Percentiles rank a stretch among this genome's conserved stretches.
These are phyloP conservation scores for Nowakowskiella sp. DNA, from an alignment of 192 early-diverging fungal genomes.

Conservation along the genomic window DNA sequence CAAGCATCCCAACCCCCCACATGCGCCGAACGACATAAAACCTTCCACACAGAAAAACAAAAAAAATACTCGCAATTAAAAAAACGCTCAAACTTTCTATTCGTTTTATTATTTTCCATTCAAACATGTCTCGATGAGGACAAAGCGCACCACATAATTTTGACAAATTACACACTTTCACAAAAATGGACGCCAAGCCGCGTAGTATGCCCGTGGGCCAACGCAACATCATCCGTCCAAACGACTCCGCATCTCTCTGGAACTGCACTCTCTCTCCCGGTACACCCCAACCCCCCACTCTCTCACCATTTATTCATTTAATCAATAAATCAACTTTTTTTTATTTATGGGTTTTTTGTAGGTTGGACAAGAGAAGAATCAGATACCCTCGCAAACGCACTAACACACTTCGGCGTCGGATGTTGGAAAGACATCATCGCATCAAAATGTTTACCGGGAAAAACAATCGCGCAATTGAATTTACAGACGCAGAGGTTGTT, in stretches of 20 bases:
- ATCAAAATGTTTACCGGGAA: constrained; percentile 78
- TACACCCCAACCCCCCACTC: constrained; percentile 14
- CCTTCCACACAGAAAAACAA: no score
- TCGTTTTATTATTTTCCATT: no score
- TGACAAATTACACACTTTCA: no score
- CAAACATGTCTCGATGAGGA: no score
- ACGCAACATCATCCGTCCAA: constrained; percentile 82
- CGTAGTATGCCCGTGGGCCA: constrained; percentile 85
- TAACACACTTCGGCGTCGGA: constrained; percentile 86
- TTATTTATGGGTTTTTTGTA: constrained; percentile 9
- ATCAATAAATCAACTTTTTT: not conserved
- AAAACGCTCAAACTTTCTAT: no score
- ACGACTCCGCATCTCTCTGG: constrained; percentile 91
- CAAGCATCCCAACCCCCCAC: no score
- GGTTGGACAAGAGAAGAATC: constrained; percentile 85
- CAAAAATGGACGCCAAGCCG: constrained; percentile 49
- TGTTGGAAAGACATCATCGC: constrained; percentile 97
- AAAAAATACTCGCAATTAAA: no score
- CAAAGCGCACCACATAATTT: no score
- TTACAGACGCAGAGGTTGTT: constrained; percentile 89
- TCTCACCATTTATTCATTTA: no score
- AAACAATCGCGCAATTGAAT: constrained; percentile 97
- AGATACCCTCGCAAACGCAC: constrained; percentile 69
- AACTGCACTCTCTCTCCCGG: constrained; percentile 88
- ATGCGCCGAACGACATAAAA: no score